Conservation (phyloP, 352 stramenopile species). For the Globisporangium takayamanum region DNA sequence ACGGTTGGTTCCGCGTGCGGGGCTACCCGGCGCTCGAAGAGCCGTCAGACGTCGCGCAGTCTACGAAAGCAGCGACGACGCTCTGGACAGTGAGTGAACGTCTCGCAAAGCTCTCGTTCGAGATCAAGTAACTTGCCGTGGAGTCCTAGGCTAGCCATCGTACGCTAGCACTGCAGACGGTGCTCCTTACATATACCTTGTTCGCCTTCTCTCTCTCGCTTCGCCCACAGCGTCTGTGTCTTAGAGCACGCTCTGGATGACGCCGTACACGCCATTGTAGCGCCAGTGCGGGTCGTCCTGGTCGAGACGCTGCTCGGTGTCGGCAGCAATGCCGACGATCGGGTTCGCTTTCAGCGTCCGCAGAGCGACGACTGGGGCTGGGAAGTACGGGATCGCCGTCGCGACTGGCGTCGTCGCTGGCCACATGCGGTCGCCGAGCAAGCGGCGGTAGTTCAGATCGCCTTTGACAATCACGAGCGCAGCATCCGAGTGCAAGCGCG, state of each 20-base stretch:
- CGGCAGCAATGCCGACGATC: slow-evolving; percentile 42
- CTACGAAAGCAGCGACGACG: slow-evolving; percentile 16
- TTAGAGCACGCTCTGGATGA: slow-evolving; percentile 53
- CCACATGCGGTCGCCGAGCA: slow-evolving; percentile 93
- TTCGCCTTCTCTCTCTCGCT: not conserved
- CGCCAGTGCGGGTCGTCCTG: slow-evolving; percentile 51
- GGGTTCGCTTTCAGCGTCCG: slow-evolving; percentile 71
- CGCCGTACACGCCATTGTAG: slow-evolving; percentile 61
- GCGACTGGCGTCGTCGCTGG: slow-evolving; percentile 72
- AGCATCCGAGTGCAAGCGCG: slow-evolving; percentile 22
- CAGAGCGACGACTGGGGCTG: slow-evolving; percentile 55
- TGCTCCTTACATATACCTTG: not conserved
- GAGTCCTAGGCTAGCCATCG: not conserved
- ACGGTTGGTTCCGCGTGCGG: slow-evolving; percentile 17
- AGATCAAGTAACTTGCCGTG: not conserved
- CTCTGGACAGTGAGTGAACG: slow-evolving; percentile 40
- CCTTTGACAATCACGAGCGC: slow-evolving; percentile 95
- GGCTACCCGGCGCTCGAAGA: slow-evolving; percentile 34
- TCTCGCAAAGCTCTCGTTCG: slow-evolving; percentile 24
- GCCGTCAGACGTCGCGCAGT: slow-evolving; percentile 23
- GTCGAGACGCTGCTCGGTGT: slow-evolving; percentile 37
- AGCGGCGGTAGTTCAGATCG: slow-evolving; percentile 96
- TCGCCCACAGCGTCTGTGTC: not conserved
- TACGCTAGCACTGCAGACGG: not conserved
- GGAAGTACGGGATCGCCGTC: slow-evolving; percentile 79